Percentiles rank a stretch among this genome's conserved stretches.
Evolutionary conservation across 805 yeast genomes (phyloP).

Genomic region (Citeromyces matritensis): DNA sequence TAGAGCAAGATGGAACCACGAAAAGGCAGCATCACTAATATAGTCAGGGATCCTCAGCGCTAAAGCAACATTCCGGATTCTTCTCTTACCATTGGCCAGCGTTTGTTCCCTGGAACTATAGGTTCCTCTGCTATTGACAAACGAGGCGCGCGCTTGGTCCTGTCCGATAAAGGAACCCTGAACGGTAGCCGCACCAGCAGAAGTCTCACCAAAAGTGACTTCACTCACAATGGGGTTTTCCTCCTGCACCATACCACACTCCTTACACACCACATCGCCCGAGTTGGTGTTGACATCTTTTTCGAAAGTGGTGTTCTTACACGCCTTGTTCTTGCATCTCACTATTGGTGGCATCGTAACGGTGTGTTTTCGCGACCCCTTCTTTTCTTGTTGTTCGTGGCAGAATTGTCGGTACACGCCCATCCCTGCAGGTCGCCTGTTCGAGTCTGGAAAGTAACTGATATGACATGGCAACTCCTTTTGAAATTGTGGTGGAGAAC

Average conservation of each 20-base stretch:
- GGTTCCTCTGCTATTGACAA: conserved; percentile 58
- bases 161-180: conserved; percentile 90
- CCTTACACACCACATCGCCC: conserved; percentile 64
- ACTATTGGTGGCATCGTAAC: conserved; percentile 1
- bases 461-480: too few species aligned
- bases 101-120: conserved; percentile 87
- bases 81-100: conserved; percentile 64
- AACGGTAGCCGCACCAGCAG: conserved; percentile 89
- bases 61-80: conserved; percentile 67
- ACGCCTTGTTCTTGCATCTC: conserved; percentile 25
- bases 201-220: conserved; percentile 83
- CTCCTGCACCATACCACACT: conserved; percentile 79
- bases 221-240: conserved; percentile 94
- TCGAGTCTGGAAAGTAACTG: too few species aligned
- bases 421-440: too few species aligned
- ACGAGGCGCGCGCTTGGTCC: conserved; percentile 65
- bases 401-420: too few species aligned
- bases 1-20: conserved; percentile 81
- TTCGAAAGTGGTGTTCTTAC: conserved; percentile 38
- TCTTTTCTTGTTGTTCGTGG: too few species aligned
- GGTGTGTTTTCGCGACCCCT: too few species aligned
- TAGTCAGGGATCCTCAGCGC: conserved; percentile 72
- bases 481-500: conserved; percentile 14
- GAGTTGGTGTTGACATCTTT: conserved; percentile 44
- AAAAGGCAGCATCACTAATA: conserved; percentile 73